Evolutionary conservation across 2,329 filamentous ascomycete genomes (phyloP).

Genomic region (Ambrosiella xylebori): DNA sequence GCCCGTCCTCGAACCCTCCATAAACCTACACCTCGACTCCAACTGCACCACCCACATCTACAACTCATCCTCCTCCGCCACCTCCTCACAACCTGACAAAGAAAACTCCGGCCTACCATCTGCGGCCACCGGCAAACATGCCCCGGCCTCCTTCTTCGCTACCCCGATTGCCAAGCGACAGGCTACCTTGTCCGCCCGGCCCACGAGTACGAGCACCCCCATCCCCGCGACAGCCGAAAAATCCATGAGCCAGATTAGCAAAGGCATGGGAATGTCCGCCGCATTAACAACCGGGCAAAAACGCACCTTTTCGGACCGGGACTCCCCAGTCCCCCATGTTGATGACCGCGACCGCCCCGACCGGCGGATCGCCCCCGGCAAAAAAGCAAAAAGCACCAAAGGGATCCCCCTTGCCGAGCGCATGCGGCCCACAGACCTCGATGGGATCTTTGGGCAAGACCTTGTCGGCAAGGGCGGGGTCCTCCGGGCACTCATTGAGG

Average conservation of each 20-base stretch:
- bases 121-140: slow-evolving; percentile 14
- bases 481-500: slow-evolving; percentile 69
- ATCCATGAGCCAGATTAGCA: slow-evolving; percentile 21
- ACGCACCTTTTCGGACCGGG: neutral
- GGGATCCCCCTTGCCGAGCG: slow-evolving; percentile 79
- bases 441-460: slow-evolving; percentile 82
- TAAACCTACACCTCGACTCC: slow-evolving; percentile 85
- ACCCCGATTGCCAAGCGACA: slow-evolving; percentile 42
- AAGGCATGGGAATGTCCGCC: neutral
- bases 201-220: neutral
- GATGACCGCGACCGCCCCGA: too few relatives aligned
- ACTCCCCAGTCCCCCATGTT: neutral
- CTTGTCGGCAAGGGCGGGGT: slow-evolving; percentile 75
- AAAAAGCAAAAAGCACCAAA: slow-evolving; percentile 52
- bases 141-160: slow-evolving; percentile 43
- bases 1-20: slow-evolving; percentile 51
- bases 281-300: neutral
- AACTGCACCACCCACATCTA: slow-evolving; percentile 53
- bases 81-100: neutral
- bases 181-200: slow-evolving; percentile 18
- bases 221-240: neutral
- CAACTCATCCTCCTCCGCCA: slow-evolving; percentile 16
- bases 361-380: slow-evolving; percentile 19
- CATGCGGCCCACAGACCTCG: slow-evolving; percentile 70
- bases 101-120: slow-evolving; percentile 14